These are phyloP conservation scores for Basidiobolus heterosporus DNA, from an alignment of 371 early-diverging fungal genomes.

Conservation along the genomic window DNA sequence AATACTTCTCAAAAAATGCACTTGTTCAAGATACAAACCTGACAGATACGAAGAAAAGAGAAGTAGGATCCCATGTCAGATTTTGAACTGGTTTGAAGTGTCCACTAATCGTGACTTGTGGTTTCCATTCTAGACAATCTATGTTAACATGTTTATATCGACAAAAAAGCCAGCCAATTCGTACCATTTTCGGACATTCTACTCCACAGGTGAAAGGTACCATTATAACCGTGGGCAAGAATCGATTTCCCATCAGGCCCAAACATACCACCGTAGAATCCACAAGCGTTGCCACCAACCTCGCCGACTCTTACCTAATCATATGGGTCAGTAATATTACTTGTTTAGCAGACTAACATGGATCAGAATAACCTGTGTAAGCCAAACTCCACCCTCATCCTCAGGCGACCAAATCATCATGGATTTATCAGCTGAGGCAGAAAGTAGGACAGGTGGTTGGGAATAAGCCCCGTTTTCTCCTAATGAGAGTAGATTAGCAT, in stretches of 20 bases:
- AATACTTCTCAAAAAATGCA: no score
- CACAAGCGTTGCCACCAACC: constrained; percentile 67
- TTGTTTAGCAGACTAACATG: not conserved
- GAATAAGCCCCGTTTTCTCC: no score
- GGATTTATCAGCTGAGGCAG: constrained; percentile 85
- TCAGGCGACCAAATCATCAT: constrained; percentile 87
- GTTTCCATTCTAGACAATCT: constrained; percentile 41
- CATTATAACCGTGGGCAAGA: constrained; percentile 69
- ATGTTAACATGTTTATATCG: not conserved
- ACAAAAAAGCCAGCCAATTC: not conserved
- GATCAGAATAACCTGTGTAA: constrained; percentile 28
- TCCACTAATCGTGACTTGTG: constrained; percentile 30
- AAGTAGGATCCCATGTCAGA: constrained; percentile 68
- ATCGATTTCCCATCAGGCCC: constrained; percentile 46
- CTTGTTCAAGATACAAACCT: constrained; percentile 16
- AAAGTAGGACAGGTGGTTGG: constrained; percentile 47
- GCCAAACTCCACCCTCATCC: constrained; percentile 65
- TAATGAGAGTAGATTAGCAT: no score
- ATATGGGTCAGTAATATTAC: not conserved
- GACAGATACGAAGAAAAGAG: constrained; percentile 49
- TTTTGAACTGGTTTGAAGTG: constrained; percentile 19
- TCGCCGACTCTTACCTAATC: constrained; percentile 66
- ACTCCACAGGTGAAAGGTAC: constrained; percentile 79
- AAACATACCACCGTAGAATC: constrained; percentile 67
- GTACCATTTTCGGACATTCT: constrained; percentile 17